These are phyloP conservation scores for Starmerella floricola DNA, from an alignment of 805 yeast genomes.

Conservation along the genomic window DNA sequence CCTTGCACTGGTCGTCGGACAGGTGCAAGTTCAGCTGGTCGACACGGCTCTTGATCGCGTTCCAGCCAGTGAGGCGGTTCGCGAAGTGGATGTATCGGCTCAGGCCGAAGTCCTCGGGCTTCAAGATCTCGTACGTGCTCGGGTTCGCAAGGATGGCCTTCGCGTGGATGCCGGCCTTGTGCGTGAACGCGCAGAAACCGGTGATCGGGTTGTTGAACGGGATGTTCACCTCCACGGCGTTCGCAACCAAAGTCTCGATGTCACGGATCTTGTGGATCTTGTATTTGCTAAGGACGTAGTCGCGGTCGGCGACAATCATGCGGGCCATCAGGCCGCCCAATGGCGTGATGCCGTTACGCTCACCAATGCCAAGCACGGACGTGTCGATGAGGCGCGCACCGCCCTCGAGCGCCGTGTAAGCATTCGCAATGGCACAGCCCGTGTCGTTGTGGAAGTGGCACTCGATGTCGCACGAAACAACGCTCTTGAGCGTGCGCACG, in stretches of 20 bases:
- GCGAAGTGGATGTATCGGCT: slow-evolving; percentile 96
- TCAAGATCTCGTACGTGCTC: slow-evolving; percentile 92
- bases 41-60: slow-evolving; percentile 94
- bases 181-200: slow-evolving; percentile 98
- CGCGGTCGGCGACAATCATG: slow-evolving; percentile 97
- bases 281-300: slow-evolving; percentile 85
- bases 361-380: slow-evolving; percentile 95
- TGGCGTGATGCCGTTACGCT: slow-evolving; percentile 96
- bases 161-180: slow-evolving; percentile 98
- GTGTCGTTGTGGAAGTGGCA: slow-evolving; percentile 99
- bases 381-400: slow-evolving; percentile 94
- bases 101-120: slow-evolving; percentile 90
- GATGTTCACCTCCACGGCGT: slow-evolving; percentile 90
- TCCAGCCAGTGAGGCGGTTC: slow-evolving; percentile 97
- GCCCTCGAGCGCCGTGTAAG: slow-evolving; percentile 95
- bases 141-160: slow-evolving; percentile 98
- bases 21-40: slow-evolving; percentile 86
- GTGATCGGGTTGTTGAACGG: slow-evolving; percentile 98
- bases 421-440: slow-evolving; percentile 97
- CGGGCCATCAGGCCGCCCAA: slow-evolving; percentile 98
- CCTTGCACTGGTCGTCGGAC: slow-evolving; percentile 89
- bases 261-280: slow-evolving; percentile 93
- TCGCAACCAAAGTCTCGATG: slow-evolving; percentile 89
- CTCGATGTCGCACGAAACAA: slow-evolving; percentile 93
- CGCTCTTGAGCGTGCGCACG: slow-evolving; percentile 82